Evolutionary conservation across 441 rosid genomes (phyloP).

Genomic region (Gossypium gossypioides): DNA sequence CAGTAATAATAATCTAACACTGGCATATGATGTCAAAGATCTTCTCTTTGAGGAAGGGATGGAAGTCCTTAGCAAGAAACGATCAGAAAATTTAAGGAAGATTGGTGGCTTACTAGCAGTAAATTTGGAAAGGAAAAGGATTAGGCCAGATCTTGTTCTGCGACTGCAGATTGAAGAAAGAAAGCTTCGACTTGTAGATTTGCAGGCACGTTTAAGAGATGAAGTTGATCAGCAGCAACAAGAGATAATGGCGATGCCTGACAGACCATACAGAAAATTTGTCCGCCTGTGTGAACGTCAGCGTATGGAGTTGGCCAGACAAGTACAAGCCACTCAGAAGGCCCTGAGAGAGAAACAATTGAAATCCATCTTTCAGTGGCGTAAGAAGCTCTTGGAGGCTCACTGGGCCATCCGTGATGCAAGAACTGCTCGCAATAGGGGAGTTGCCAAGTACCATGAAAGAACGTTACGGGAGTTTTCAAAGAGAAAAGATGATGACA

Average conservation of each 20-base stretch:
- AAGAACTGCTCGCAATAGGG: constrained; percentile 95
- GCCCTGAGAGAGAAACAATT: constrained; percentile 88
- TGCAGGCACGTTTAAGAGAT: constrained; percentile 85
- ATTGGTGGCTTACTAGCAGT: constrained; percentile 72
- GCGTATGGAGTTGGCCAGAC: constrained; percentile 83
- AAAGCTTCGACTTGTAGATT: constrained; percentile 70
- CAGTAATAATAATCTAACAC: constrained; percentile 65
- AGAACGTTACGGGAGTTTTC: constrained; percentile 91
- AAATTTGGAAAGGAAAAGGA: constrained; percentile 95
- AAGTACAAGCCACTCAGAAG: constrained; percentile 77
- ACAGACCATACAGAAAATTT: constrained; percentile 95
- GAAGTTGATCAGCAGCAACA: constrained; percentile 96
- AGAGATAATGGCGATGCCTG: constrained; percentile 99
- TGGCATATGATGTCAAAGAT: constrained; percentile 92
- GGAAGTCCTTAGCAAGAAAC: constrained; percentile 68
- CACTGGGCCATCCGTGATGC: constrained; percentile 99
- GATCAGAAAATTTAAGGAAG: constrained; percentile 77
- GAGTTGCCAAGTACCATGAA: constrained; percentile 99
- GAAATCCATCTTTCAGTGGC: constrained; percentile 97
- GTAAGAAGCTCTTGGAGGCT: constrained; percentile 96
- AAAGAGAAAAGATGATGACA: constrained; percentile 90
- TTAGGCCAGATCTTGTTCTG: constrained; percentile 96
- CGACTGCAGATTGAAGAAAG: constrained; percentile 97
- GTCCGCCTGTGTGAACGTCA: constrained; percentile 96
- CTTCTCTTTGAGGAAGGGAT: constrained; percentile 83